phyloP scores from a whole-genome alignment of 176 grass and related monocot genomes.

The Carex scoparia region DNA sequence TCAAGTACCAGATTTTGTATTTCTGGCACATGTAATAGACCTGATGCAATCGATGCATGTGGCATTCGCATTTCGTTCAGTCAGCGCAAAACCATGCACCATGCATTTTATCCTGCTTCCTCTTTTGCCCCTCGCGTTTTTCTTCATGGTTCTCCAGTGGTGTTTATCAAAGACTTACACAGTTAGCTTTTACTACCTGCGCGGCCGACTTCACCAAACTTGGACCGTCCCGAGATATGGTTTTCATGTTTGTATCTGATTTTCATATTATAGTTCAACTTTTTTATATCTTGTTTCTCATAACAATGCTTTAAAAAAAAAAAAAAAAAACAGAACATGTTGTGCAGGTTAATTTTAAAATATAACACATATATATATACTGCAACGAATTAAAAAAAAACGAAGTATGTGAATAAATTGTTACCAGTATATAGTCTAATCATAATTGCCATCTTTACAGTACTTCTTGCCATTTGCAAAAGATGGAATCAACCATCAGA shows the following conservation, averaged over 20 bases:
- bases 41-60: constrained; percentile 65
- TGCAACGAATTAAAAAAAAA: no score
- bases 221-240: constrained; percentile 81
- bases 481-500: constrained; percentile 75
- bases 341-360: no score
- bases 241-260: constrained; percentile 51
- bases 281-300: background rate
- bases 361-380: background rate
- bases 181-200: constrained; percentile 64
- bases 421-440: background rate
- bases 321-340: no score
- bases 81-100: constrained; percentile 48
- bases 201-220: constrained; percentile 56
- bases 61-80: constrained; percentile 61
- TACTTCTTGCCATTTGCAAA: constrained; percentile 75
- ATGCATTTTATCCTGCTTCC: constrained; percentile 37
- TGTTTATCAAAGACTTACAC: constrained; percentile 77
- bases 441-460: constrained; percentile 12
- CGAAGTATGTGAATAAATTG: background rate
- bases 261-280: background rate
- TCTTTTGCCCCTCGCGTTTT: constrained; percentile 47
- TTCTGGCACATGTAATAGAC: constrained; percentile 82
- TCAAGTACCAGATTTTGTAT: constrained; percentile 69
- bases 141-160: constrained; percentile 56
- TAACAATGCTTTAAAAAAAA: background rate